Evolutionary conservation across 129 eudicot species (phyloP).

Genomic region (Saussurea involucrata): DNA sequence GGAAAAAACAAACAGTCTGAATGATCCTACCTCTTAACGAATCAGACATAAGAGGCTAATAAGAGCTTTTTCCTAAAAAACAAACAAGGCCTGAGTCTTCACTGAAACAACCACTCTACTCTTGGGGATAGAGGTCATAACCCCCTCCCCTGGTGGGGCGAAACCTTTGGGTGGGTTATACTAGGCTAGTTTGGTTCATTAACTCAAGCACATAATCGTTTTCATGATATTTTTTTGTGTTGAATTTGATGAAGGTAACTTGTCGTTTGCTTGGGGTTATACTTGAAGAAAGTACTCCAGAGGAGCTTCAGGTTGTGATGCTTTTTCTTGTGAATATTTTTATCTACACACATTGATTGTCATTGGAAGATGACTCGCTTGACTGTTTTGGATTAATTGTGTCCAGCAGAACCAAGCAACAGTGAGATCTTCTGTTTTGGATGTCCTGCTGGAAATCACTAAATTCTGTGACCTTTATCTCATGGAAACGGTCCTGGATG

Average conservation of each 20-base stretch:
- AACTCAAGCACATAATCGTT: constrained; percentile 5
- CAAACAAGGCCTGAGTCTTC: too few species aligned
- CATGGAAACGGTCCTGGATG: constrained; percentile 91
- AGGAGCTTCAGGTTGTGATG: constrained; percentile 75
- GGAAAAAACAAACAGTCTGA: too few species aligned
- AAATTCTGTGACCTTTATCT: constrained; percentile 90
- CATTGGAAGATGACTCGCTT: constrained; percentile 9
- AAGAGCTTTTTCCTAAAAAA: too few species aligned
- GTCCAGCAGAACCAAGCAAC: constrained; percentile 71
- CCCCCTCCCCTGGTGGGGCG: too few species aligned
- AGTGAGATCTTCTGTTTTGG: constrained; percentile 81
- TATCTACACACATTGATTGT: constrained; percentile 7
- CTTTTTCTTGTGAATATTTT: constrained; percentile 1
- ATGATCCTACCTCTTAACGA: too few species aligned
- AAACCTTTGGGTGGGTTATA: too few species aligned
- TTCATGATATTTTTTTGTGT: background rate
- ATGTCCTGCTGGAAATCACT: constrained; percentile 78
- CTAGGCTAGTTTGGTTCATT: background rate
- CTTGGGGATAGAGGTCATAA: too few species aligned
- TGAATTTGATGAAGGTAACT: constrained; percentile 57
- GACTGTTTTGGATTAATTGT: constrained; percentile 13
- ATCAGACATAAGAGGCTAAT: too few species aligned
- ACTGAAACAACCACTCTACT: too few species aligned
- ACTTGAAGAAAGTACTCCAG: constrained; percentile 79
- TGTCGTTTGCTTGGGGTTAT: constrained; percentile 86